phyloP scores from a whole-genome alignment of 1,284 basidiomycete species.

The Apiotrichum siamense region DNA sequence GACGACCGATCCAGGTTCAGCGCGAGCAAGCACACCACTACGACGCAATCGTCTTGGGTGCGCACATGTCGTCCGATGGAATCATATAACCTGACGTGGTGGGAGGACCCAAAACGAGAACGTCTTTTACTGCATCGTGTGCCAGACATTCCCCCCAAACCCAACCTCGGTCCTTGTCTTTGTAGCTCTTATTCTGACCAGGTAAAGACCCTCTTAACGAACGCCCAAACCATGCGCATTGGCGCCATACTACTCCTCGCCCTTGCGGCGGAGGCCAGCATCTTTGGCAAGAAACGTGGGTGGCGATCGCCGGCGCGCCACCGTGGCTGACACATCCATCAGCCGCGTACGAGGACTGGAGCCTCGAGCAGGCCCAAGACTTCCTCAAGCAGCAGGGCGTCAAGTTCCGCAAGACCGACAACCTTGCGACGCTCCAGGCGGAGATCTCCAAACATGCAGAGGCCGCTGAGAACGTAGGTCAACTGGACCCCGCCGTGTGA shows the following conservation, averaged over 20 bases:
- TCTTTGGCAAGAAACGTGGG: conserved; percentile 44
- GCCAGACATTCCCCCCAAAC: no score
- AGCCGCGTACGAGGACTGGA: conserved; percentile 60
- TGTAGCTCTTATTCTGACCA: no score
- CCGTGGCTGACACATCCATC: neutral
- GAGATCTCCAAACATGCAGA: conserved; percentile 54
- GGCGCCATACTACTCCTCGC: conserved; percentile 20
- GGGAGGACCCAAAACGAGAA: no score
- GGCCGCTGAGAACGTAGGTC: conserved; percentile 47
- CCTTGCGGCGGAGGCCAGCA: conserved; percentile 37
- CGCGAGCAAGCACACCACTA: no score
- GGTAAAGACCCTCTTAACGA: no score
- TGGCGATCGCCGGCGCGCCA: neutral
- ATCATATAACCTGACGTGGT: no score
- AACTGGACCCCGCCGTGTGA: no score
- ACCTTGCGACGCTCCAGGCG: conserved; percentile 43
- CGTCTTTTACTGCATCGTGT: no score
- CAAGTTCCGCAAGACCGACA: conserved; percentile 53
- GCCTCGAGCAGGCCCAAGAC: conserved; percentile 56
- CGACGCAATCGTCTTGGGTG: no score
- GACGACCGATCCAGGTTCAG: no score
- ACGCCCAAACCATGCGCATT: neutral
- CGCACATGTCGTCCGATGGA: no score
- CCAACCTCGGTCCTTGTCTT: no score
- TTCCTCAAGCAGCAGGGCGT: conserved; percentile 71